These are phyloP conservation scores for Gliomastix tumulicola DNA, from an alignment of 2,329 filamentous ascomycete genomes.

Conservation along the genomic window DNA sequence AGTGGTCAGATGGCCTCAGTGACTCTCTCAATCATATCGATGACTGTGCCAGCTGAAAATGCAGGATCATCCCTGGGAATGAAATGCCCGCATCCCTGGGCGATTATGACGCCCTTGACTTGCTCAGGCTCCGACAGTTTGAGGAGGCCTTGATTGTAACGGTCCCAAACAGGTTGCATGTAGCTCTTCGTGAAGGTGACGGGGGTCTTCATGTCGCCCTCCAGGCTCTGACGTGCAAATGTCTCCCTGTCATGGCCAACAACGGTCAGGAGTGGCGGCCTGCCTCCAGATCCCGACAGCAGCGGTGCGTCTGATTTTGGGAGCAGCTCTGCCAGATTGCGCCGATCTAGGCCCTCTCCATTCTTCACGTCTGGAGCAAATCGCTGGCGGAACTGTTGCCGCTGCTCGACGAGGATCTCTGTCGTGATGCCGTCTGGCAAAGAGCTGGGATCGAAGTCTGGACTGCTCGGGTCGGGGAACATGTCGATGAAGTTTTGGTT, in stretches of 20 bases:
- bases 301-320: constrained; percentile 7
- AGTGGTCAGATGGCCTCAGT: no score
- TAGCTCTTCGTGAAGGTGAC: constrained; percentile 43
- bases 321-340: constrained; percentile 10
- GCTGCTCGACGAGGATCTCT: constrained; percentile 5
- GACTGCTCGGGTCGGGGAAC: constrained; percentile 45
- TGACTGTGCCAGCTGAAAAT: no score
- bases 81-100: constrained; percentile 11
- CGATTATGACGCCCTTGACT: constrained; percentile 19
- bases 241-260: constrained; percentile 12
- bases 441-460: constrained; percentile 29
- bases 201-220: constrained; percentile 2
- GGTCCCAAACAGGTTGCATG: constrained; percentile 44
- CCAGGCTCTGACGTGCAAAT: constrained; percentile 7
- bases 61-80: constrained; percentile 45
- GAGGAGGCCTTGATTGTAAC: constrained; percentile 44
- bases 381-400: constrained; percentile 5
- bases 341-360: constrained; percentile 11
- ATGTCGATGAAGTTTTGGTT: constrained; percentile 48
- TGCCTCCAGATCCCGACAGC: neutral
- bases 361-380: constrained; percentile 13
- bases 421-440: constrained; percentile 7
- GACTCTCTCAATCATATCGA: no score
- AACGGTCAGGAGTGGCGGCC: constrained; percentile 11
- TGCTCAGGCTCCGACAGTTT: constrained; percentile 30